A percentile compares a stretch with the other conserved stretches of the same genome.
Evolutionary conservation across 2,329 filamentous ascomycete species (phyloP).

Genomic region (Didymella segeticola): DNA sequence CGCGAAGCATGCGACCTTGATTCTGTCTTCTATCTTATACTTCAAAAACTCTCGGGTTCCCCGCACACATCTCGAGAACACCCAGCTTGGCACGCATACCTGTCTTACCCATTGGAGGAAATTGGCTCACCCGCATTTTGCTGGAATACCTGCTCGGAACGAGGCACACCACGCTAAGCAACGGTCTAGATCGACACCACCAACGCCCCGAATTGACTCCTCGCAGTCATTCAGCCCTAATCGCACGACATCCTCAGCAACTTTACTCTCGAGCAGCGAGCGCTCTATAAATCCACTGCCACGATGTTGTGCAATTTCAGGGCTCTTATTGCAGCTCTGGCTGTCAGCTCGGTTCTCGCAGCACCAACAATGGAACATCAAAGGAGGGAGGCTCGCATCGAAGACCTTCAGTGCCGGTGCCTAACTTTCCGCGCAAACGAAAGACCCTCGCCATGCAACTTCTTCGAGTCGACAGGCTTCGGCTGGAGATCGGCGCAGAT

Average conservation of each 20-base stretch:
- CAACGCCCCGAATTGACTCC: not conserved
- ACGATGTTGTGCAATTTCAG: not conserved
- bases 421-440: conserved; percentile 30
- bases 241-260: not conserved
- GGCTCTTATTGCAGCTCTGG: not conserved
- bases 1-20: not conserved
- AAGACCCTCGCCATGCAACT: conserved; percentile 28
- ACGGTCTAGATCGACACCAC: conserved; percentile 15
- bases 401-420: conserved; percentile 36
- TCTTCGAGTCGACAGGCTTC: conserved; percentile 28
- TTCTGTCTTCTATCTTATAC: not conserved
- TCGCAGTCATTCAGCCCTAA: conserved; percentile 2
- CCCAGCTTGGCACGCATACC: not conserved
- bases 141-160: conserved; percentile 1
- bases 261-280: not conserved
- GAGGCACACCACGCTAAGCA: conserved; percentile 10
- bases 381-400: conserved; percentile 7
- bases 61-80: not conserved
- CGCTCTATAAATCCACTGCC: not conserved
- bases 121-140: not conserved
- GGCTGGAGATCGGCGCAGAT: conserved; percentile 34
- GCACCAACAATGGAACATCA: conserved; percentile 20
- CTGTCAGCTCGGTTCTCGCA: conserved; percentile 1
- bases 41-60: not conserved
- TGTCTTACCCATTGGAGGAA: conserved; percentile 3